Evolutionary conservation across 257 asterid species (phyloP), one percentile per base, ranked within the genome.

Genomic region (Ilex asprella): DNA sequence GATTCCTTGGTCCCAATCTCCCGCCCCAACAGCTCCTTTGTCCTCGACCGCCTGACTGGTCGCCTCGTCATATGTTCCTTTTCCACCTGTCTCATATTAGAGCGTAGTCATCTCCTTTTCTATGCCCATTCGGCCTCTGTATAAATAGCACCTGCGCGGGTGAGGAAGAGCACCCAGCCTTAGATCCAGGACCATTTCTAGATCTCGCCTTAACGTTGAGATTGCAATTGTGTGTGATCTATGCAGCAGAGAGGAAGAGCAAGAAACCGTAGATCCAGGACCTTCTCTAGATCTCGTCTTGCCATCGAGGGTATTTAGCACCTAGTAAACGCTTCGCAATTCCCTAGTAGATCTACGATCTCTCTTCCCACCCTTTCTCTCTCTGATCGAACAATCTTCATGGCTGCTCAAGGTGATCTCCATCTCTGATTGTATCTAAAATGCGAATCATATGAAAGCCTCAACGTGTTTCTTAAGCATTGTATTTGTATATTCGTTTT

Each of bases 271-370:
- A 84, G 95, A 82, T 92, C 95, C 74, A 82, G 97, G 80, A 76
- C 85, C 15, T 88, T 88, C 73, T 84, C 98, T 30, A 84, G 98
- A 81, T 86, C 97, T 67, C 97, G 95, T 73, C 75, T 84, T 70
- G 96, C 96, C 65, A 60, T 92, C 58, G 95, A 91, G 83, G 94
- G 98, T 65, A 73, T 39, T 75, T 91, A 75, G 62, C 47, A 30
- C 10, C 47, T 31, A 54, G 56, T 61, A n/a, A 52, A 51, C 30
- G 46, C 16, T 16, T 30, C 58, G 9, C 43, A 14, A 32, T 53
- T 21, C 58, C 35, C 30, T 39, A 60, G 55, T 56, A 47, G 55
- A 67, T 32, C 27, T 21, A 21, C 27, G 27, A 21, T 56, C 5
- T 41, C 7, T 41, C 15, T 2, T 2, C 52, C 52, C 52, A 10